Conservation (phyloP, 352 stramenopile genomes). For the Phytophthora chlamydospora region DNA sequence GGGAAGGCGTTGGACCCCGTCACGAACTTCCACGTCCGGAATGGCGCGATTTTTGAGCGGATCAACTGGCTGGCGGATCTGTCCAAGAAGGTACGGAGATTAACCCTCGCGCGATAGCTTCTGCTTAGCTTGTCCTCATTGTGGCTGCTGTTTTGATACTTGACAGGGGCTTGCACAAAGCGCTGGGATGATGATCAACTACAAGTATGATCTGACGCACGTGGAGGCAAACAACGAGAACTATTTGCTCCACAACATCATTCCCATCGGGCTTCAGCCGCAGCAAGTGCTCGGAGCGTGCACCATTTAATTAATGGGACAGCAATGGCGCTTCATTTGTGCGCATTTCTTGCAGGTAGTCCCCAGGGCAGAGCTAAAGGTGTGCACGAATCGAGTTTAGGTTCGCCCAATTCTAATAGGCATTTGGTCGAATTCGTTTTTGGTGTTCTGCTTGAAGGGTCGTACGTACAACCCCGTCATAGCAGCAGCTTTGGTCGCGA, state of each 20-base stretch:
- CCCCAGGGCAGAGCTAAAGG: not conserved
- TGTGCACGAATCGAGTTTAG: not conserved
- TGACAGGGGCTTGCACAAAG: slow-evolving; percentile 71
- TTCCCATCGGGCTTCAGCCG: slow-evolving; percentile 75
- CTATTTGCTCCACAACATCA: slow-evolving; percentile 81
- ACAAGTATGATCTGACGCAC: slow-evolving; percentile 82
- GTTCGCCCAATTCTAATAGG: not conserved
- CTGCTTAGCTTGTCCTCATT: not conserved
- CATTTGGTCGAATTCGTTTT: slow-evolving; percentile 8
- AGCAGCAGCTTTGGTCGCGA: slow-evolving; percentile 17
- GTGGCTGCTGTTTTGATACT: not conserved
- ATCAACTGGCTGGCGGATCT: slow-evolving; percentile 86
- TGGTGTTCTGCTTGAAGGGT: slow-evolving; percentile 28
- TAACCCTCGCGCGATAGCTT: not conserved
- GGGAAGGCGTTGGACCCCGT: slow-evolving; percentile 83
- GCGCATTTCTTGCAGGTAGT: not conserved
- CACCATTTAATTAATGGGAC: slow-evolving; percentile 18
- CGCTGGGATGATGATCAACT: slow-evolving; percentile 87
- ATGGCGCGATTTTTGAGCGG: slow-evolving; percentile 85
- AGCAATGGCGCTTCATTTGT: not conserved
- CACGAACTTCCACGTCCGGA: slow-evolving; percentile 87
- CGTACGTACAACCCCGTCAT: slow-evolving; percentile 14
- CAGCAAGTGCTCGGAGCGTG: slow-evolving; percentile 48
- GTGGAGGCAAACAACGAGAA: slow-evolving; percentile 87
- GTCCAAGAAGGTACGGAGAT: slow-evolving; percentile 65